Base-by-base conservation (phyloP, 768 basidiomycete species). In the Serendipita vermifera region DNA sequence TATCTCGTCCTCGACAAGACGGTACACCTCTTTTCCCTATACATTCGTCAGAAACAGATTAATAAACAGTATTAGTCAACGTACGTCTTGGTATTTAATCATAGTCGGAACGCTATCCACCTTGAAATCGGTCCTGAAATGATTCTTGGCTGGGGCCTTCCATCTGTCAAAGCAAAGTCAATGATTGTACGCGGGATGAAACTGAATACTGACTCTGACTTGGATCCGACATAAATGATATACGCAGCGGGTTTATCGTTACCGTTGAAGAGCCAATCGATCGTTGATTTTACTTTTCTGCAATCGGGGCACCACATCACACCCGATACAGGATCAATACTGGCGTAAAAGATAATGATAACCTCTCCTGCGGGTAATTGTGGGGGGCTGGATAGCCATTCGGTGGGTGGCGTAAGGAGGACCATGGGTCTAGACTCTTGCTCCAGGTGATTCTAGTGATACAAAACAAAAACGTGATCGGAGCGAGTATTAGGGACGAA, bases 201-300 rank as follows among this genome's bases (percentile, higher is more conserved):
- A n/a, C n/a, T n/a, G n/a, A n/a, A n/a, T n/a, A n/a, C n/a, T n/a
- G n/a, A n/a, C 24, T 51, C 46, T 1, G 46, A 22, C 17, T 51
- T 51, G 9, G 9, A 26, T 9, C 46, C 46, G 15, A 51, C 46
- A n/a, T 51, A 51, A 27, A 51, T 20, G 22, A 51, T 31, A 27
- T 51, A 51, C 9, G 46, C 46, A 1, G 46, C 24, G n/a, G 46
- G 46, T 31, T 51, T 51, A 31, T 51, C 46, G 22, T 51, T 31
- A 15, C 46, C 46, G 46, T 22, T 31, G 17, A 51, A 51, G 15
- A 51, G 24, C 46, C 46, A 51, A n/a, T 51, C 46, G 27, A 51
- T 15, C 24, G 46, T 51, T 11, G 46, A 51, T 31, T 51, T 51
- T 5, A 51, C 46, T n/a, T 51, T 51, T 22, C 46, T 22, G 29